These are phyloP conservation scores for Monilinia vaccinii-corymbosi DNA, from an alignment of 2,329 filamentous ascomycete genomes.

Conservation along the genomic window DNA sequence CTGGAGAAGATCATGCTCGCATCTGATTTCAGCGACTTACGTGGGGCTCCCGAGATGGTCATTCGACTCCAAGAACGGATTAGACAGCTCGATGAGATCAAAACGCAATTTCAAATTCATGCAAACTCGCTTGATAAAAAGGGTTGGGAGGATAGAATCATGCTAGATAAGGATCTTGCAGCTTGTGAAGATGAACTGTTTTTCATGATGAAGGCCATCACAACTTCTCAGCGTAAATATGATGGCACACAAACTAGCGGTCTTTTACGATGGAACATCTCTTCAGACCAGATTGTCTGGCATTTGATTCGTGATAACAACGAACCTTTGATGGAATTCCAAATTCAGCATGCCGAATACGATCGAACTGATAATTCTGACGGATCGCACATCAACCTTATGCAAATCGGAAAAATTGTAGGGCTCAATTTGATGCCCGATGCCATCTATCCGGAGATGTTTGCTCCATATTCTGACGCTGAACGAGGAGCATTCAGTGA, in stretches of 20 bases:
- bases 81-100: conserved; percentile 89
- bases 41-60: conserved; percentile 89
- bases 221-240: conserved; percentile 81
- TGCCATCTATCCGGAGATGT: conserved; percentile 92
- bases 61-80: conserved; percentile 86
- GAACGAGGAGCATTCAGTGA: conserved; percentile 44
- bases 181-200: conserved; percentile 94
- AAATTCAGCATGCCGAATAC: conserved; percentile 83
- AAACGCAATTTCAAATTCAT: conserved; percentile 90
- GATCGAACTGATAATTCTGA: conserved; percentile 95
- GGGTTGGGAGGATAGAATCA: conserved; percentile 83
- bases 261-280: conserved; percentile 82
- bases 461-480: conserved; percentile 75
- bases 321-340: conserved; percentile 84
- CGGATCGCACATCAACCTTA: conserved; percentile 86
- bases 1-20: conserved; percentile 98
- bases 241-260: conserved; percentile 70
- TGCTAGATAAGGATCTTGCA: conserved; percentile 82
- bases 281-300: conserved; percentile 94
- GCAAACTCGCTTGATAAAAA: conserved; percentile 76
- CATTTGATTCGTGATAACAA: conserved; percentile 83
- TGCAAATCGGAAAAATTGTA: conserved; percentile 79
- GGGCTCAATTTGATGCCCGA: conserved; percentile 85
- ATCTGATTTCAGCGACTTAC: conserved; percentile 94
- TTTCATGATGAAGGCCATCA: conserved; percentile 99